Evolutionary conservation across 2,329 filamentous ascomycete genomes (phyloP).

Genomic region (Beauveria caledonica): DNA sequence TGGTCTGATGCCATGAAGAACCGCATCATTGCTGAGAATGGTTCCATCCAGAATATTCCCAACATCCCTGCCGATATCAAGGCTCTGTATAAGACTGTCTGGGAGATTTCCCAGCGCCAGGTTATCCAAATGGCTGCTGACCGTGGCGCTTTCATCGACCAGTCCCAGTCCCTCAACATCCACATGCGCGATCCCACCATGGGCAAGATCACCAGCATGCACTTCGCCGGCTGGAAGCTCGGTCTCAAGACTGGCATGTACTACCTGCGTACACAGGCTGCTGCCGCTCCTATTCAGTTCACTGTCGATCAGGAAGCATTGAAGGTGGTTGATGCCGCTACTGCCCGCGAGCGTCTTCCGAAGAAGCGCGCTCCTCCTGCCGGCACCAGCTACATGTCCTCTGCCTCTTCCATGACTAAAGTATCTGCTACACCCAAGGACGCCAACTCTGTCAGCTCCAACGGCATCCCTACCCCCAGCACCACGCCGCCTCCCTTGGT

Average conservation of each 20-base stretch:
- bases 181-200: slow-evolving; percentile 99
- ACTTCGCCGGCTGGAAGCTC: slow-evolving; percentile 98
- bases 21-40: slow-evolving; percentile 94
- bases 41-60: slow-evolving; percentile 92
- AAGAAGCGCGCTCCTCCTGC: slow-evolving; percentile 64
- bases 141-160: slow-evolving; percentile 96
- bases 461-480: slow-evolving; percentile 61
- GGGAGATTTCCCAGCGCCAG: slow-evolving; percentile 94
- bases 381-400: slow-evolving; percentile 46
- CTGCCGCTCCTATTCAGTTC: slow-evolving; percentile 95
- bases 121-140: slow-evolving; percentile 98
- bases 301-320: slow-evolving; percentile 96
- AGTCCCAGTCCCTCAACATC: slow-evolving; percentile 98
- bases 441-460: slow-evolving; percentile 33
- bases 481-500: slow-evolving; percentile 52
- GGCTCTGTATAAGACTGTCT: slow-evolving; percentile 97
- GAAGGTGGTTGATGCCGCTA: slow-evolving; percentile 73
- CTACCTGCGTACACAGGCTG: slow-evolving; percentile 96
- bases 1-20: slow-evolving; percentile 99
- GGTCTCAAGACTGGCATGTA: slow-evolving; percentile 99
- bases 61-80: slow-evolving; percentile 96
- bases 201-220: slow-evolving; percentile 99
- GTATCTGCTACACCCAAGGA: slow-evolving; percentile 48
- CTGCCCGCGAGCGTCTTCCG: slow-evolving; percentile 53
- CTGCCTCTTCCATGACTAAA: slow-evolving; percentile 55